phyloP scores from a whole-genome alignment of 768 basidiomycete genomes.

The Boletus insuetus region DNA sequence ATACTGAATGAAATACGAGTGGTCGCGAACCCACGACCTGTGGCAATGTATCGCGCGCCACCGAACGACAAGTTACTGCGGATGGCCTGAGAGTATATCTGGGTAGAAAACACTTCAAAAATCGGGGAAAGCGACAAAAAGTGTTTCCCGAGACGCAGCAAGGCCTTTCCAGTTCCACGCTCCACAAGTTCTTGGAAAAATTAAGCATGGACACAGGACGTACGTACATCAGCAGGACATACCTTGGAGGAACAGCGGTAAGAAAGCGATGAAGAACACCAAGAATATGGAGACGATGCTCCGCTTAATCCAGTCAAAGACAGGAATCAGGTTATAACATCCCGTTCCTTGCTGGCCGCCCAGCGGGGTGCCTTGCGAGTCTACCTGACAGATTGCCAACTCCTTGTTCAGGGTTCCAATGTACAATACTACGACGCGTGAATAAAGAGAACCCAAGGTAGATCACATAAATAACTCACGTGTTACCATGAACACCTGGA shows the following conservation, averaged over 20 bases:
- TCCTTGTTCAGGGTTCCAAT: conserved; percentile 97
- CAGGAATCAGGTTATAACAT: conserved; percentile 94
- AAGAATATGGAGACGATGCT: conserved; percentile 97
- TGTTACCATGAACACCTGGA: conserved; percentile 96
- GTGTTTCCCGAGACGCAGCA: conserved; percentile 93
- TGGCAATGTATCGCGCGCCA: conserved; percentile 98
- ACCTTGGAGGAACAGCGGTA: conserved; percentile 97
- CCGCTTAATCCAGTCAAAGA: conserved; percentile 97
- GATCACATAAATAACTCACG: conserved; percentile 46
- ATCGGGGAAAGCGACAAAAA: conserved; percentile 96
- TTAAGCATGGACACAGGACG: conserved; percentile 2
- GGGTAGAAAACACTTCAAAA: conserved; percentile 98
- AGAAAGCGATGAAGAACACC: conserved; percentile 97
- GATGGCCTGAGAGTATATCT: conserved; percentile 97
- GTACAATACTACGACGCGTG: conserved; percentile 64
- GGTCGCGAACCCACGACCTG: conserved; percentile 98
- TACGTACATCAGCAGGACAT: conserved; percentile 14
- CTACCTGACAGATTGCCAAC: conserved; percentile 82
- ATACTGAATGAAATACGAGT: conserved; percentile 95
- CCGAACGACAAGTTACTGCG: conserved; percentile 96
- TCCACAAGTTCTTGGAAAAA: conserved; percentile 78
- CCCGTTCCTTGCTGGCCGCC: conserved; percentile 72
- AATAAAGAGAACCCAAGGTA: neutral
- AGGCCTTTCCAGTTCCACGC: conserved; percentile 91
- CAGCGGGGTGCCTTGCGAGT: conserved; percentile 75